phyloP scores from a whole-genome alignment of 495 filamentous ascomycete species.

The Parathielavia appendiculata region DNA sequence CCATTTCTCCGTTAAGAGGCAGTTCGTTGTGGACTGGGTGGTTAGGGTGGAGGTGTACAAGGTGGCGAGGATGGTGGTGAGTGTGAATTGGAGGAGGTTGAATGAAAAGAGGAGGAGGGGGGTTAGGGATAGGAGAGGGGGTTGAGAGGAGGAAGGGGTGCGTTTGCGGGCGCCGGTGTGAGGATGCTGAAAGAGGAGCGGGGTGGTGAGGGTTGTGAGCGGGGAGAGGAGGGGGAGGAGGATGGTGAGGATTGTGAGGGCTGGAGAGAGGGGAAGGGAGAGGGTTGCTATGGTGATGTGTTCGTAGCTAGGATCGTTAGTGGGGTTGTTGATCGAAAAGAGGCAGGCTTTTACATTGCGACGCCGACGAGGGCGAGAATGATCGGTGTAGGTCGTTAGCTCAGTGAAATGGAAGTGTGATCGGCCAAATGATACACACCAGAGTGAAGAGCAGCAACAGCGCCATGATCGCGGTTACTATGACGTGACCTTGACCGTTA shows the following conservation, averaged over 20 bases:
- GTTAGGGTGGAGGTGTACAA: conserved; percentile 40
- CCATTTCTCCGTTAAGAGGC: conserved; percentile 51
- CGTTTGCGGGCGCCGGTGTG: too few species aligned
- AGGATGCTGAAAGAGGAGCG: conserved; percentile 18
- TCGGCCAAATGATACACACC: neutral
- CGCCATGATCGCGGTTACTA: neutral
- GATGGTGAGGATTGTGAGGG: conserved; percentile 45
- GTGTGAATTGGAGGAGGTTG: conserved; percentile 39
- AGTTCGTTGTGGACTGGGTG: neutral
- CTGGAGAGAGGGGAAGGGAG: conserved; percentile 47
- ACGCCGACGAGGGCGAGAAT: conserved; percentile 27
- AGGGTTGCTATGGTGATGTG: conserved; percentile 43
- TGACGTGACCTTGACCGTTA: neutral
- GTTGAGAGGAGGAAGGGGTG: neutral
- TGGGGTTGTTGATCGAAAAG: neutral
- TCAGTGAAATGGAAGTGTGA: neutral
- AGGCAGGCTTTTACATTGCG: conserved; percentile 25
- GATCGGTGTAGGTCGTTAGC: conserved; percentile 9
- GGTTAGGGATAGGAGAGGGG: conserved; percentile 9
- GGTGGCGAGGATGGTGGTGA: conserved; percentile 52
- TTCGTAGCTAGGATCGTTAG: conserved; percentile 40
- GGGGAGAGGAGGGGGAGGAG: conserved; percentile 49
- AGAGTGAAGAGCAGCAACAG: conserved; percentile 10
- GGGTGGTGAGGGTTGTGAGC: conserved; percentile 30
- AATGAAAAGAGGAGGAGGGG: conserved; percentile 12